Percentiles rank a stretch among this genome's conserved stretches.
Evolutionary conservation across 306 rosid species (phyloP).

Genomic region (Ziziphus jujuba): DNA sequence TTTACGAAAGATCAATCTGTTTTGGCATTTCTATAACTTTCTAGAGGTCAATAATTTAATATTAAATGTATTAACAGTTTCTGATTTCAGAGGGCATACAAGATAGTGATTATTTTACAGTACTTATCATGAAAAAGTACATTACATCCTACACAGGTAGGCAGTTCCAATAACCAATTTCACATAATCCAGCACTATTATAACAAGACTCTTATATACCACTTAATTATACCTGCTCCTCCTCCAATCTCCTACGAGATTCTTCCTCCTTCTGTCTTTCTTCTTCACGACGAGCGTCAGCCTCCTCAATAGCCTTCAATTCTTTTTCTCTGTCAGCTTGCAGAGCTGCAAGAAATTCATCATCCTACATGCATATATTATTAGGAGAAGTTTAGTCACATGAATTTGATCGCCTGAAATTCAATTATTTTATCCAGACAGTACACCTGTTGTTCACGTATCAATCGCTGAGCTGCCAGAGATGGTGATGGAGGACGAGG

Average conservation of each 20-base stretch:
- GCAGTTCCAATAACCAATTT: not conserved
- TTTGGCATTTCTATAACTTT: too few relatives aligned
- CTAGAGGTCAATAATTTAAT: not conserved
- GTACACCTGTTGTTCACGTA: constrained; percentile 91
- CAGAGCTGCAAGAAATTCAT: constrained; percentile 85
- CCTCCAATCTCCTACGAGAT: constrained; percentile 64
- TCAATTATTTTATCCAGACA: constrained; percentile 14
- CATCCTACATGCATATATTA: constrained; percentile 61
- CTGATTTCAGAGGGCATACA: not conserved
- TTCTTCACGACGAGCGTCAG: constrained; percentile 78
- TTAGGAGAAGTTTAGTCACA: not conserved
- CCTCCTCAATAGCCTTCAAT: constrained; percentile 70
- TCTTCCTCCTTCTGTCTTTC: constrained; percentile 78
- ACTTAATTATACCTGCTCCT: constrained; percentile 61
- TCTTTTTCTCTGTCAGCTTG: constrained; percentile 93
- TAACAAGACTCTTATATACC: not conserved
- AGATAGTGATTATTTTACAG: not conserved
- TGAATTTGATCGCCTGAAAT: constrained; percentile 6
- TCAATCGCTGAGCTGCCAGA: constrained; percentile 77
- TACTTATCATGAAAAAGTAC: not conserved
- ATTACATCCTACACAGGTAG: not conserved
- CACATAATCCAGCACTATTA: not conserved
- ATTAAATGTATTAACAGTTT: not conserved
- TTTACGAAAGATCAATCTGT: too few relatives aligned
- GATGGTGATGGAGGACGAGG: constrained; percentile 90